phyloP scores from a whole-genome alignment of 441 rosid genomes.

The Arabidopsis lyrata region DNA sequence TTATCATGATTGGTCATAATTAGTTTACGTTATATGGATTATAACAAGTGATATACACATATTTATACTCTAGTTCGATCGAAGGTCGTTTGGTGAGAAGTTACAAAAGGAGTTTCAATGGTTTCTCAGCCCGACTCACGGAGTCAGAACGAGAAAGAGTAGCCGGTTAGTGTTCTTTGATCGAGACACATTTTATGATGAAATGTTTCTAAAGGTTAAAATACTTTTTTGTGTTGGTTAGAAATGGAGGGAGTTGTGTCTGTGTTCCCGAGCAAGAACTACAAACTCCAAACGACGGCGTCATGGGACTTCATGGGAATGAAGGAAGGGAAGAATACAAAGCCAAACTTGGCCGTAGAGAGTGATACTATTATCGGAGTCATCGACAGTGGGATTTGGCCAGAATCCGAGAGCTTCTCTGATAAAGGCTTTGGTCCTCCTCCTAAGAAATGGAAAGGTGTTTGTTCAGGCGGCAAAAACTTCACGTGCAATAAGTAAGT shows the following conservation, averaged over 20 bases:
- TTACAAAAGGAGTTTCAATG: conserved; percentile 53
- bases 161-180: conserved; percentile 10
- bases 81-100: conserved; percentile 52
- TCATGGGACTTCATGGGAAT: conserved; percentile 43
- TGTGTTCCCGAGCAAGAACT: conserved; percentile 35
- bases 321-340: conserved; percentile 22
- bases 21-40: background rate
- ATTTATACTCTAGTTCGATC: background rate
- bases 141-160: conserved; percentile 20
- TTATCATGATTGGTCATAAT: conserved; percentile 7
- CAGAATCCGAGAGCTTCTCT: conserved; percentile 56
- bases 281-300: conserved; percentile 31
- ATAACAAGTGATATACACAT: conserved; percentile 8
- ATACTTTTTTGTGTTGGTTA: background rate
- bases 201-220: background rate
- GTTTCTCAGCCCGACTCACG: conserved; percentile 35
- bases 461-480: conserved; percentile 49
- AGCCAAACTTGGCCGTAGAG: conserved; percentile 15
- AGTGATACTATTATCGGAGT: conserved; percentile 52
- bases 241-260: conserved; percentile 46
- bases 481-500: conserved; percentile 69
- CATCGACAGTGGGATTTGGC: conserved; percentile 68
- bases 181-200: background rate
- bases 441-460: conserved; percentile 68
- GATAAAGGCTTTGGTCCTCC: conserved; percentile 55